Conservation (phyloP, 352 stramenopile species). For the Elongisporangium anandrum region DNA sequence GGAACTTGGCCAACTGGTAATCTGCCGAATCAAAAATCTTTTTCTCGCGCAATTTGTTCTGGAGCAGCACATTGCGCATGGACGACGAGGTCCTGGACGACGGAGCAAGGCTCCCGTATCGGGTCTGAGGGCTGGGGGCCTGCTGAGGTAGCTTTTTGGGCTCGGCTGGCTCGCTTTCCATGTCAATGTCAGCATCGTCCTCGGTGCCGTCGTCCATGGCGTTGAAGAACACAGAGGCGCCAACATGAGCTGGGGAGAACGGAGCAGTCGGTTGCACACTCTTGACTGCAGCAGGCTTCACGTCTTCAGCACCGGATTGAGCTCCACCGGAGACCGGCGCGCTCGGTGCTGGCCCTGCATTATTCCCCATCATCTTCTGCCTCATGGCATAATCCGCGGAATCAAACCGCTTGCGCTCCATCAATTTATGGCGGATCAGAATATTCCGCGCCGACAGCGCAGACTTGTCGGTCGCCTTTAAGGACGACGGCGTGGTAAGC, state of each 20-base stretch:
- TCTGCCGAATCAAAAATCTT: slow-evolving; percentile 73
- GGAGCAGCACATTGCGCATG: slow-evolving; percentile 63
- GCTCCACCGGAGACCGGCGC: slow-evolving; percentile 2
- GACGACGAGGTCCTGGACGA: slow-evolving; percentile 29
- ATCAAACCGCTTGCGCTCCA: slow-evolving; percentile 78
- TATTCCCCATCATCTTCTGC: slow-evolving; percentile 12
- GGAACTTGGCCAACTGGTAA: slow-evolving; percentile 50
- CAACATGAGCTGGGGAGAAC: slow-evolving; percentile 34
- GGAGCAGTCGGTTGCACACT: background rate
- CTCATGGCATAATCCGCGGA: slow-evolving; percentile 83
- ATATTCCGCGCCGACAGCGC: slow-evolving; percentile 75
- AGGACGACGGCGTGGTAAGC: background rate
- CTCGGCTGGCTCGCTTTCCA: slow-evolving; percentile 2
- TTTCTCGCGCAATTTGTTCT: slow-evolving; percentile 69
- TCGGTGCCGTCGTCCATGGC: slow-evolving; percentile 27
- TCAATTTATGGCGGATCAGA: slow-evolving; percentile 66
- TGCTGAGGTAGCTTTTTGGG: background rate
- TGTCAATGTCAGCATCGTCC: slow-evolving; percentile 16
- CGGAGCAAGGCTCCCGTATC: slow-evolving; percentile 17
- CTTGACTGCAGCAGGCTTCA: background rate
- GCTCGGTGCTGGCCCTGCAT: slow-evolving; percentile 1
- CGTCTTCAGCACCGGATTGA: background rate
- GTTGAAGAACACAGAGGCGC: slow-evolving; percentile 35
- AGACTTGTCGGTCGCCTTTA: slow-evolving; percentile 17
- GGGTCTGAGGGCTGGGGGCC: slow-evolving; percentile 1